These are phyloP conservation scores for Filobasidium floriforme DNA, from an alignment of 768 basidiomycete genomes.

Conservation along the genomic window DNA sequence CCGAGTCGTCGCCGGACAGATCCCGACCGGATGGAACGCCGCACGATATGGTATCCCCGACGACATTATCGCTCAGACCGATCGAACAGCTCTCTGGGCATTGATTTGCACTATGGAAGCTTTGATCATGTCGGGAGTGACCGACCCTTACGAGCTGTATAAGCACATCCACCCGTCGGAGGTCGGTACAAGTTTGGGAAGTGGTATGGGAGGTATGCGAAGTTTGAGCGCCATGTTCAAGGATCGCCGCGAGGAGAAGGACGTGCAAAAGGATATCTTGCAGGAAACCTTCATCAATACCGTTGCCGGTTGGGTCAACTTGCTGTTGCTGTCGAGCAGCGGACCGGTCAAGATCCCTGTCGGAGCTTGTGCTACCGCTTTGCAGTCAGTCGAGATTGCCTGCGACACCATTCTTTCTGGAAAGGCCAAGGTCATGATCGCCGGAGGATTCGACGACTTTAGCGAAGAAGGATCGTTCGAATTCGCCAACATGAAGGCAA, in stretches of 20 bases:
- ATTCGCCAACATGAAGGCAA: slow-evolving; percentile 99
- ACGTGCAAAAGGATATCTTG: slow-evolving; percentile 94
- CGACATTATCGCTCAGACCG: slow-evolving; percentile 89
- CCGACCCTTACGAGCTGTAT: slow-evolving; percentile 96
- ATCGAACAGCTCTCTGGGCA: slow-evolving; percentile 89
- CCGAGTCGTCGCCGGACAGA: slow-evolving; percentile 87
- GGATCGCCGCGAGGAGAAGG: slow-evolving; percentile 93
- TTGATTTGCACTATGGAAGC: slow-evolving; percentile 90
- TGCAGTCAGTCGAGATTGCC: slow-evolving; percentile 98
- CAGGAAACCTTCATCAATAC: slow-evolving; percentile 99
- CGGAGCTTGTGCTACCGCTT: slow-evolving; percentile 94
- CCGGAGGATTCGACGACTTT: slow-evolving; percentile 96
- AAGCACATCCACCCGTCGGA: slow-evolving; percentile 94
- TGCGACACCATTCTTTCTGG: slow-evolving; percentile 86
- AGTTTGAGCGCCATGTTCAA: slow-evolving; percentile 96
- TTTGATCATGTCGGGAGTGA: slow-evolving; percentile 91
- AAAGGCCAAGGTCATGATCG: slow-evolving; percentile 98
- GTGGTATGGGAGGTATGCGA: slow-evolving; percentile 94
- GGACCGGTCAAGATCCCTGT: slow-evolving; percentile 99
- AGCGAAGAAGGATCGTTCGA: slow-evolving; percentile 97
- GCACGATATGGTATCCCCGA: slow-evolving; percentile 93
- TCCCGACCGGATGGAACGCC: slow-evolving; percentile 96
- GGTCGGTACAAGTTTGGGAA: slow-evolving; percentile 85
- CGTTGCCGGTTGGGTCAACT: slow-evolving; percentile 94
- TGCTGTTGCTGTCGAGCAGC: slow-evolving; percentile 86